Base-by-base conservation (phyloP, 2,329 filamentous ascomycete genomes). In the Colletotrichum musae region DNA sequence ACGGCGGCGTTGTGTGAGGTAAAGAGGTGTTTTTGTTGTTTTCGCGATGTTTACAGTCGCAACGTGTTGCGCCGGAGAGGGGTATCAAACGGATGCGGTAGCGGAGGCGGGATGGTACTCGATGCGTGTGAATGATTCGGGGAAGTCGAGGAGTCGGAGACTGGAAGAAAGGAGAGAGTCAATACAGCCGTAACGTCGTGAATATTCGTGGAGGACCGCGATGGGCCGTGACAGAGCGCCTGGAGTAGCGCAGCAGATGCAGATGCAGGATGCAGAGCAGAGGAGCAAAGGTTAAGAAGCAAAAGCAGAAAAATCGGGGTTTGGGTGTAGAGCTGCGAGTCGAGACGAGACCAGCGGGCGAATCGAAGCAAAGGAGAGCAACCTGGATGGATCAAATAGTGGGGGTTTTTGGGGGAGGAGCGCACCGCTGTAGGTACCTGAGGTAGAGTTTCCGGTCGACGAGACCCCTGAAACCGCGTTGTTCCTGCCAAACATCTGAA, bases 101-200 rank as follows among this genome's bases (percentile, higher is more conserved):
- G 47, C 6, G 41, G 41, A 15, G 13, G 41, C 39, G 59, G 59
- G 36, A 32, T 6, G 12, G 24, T 21, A 36, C 50, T n/a, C 48
- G 21, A 36, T 9, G 21, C 48, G 18, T 24, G 18, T 24, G 18
- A 32, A 39, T 15, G 28, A 51, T 41, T 7, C n/a, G 32, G 32
- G n/a, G 32, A 41, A 51, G 28, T 16, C 32, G 36, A 26, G 45
- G 53, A 18, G 28, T 53, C 26, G 43, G 39, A 21, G 32, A 18
- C 21, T 10, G 26, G 41, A n/a, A 7, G 43, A 54, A 69, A 69
- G 36, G 66, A 68, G 64, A 58, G 64, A 58, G 58, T 68, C 58
- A 58, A 62, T 62, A 58, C 68, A 70, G 68, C 58, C 68, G 68
- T 70, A 63, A 67, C 68, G 64, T 70, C 68, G 58, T 70, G 45